Base-by-base conservation (phyloP, 2,329 filamentous ascomycete species). In the Fusarium domesticum region DNA sequence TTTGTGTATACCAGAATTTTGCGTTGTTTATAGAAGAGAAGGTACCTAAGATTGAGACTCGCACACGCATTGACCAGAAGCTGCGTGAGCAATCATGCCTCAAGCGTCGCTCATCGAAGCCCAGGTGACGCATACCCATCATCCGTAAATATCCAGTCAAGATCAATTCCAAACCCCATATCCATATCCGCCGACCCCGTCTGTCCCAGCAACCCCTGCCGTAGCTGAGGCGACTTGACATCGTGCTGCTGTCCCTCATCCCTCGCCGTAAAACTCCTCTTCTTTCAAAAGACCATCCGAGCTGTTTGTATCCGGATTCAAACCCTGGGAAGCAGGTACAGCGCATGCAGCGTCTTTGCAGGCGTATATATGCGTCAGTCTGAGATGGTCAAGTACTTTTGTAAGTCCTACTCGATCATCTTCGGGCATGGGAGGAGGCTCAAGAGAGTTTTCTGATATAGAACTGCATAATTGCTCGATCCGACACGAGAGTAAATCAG, bases 371-470 rank as follows among this genome's bases (percentile, higher is more conserved):
- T 48, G 50, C 15, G 36, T 43, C 28, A 52, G 39, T 30, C 45
- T 52, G 6, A 52, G 39, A 39, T 50, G 46, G 4, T 36, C 46
- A 6, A 56, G 36, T 3, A 54, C 51, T 23, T 52, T 54, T 5
- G 44, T 40, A 25, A 56, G 37, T 6, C 46, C 35, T 4, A 15
- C 37, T 28, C 50, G 51, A 10, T 57, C 56, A 15, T 57, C 51
- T 18, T 47, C 42, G 14, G 43, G 28, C 69, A 71, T 71, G 0
- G 53, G 48, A 1, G 69, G 69, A 2, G 65, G 63, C 20, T 67
- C 58, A 3, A 71, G 55, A 4, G 67, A 67, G 50, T 69, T 58
- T 15, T 70, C 65, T 35, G 63, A 49, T n/a, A 72, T 71, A 20
- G 70, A 72, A 18, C 67, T 63, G 31, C 42, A 47, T 5, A 54